Conservation (phyloP, 345 rosid genomes). For the Lenwebbia sp. region DNA sequence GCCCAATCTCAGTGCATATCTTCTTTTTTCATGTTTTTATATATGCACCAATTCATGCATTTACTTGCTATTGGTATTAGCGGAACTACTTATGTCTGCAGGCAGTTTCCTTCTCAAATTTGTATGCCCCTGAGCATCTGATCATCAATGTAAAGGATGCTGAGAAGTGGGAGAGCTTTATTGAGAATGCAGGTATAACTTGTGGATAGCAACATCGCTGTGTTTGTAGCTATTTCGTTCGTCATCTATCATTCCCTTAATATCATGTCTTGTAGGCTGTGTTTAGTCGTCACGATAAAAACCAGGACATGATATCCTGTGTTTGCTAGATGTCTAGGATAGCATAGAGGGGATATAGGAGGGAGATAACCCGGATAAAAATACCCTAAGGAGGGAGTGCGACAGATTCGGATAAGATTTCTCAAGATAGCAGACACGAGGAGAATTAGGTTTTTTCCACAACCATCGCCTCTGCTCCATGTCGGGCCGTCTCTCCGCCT, state of each 20-base stretch:
- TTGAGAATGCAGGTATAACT: conserved; percentile 76
- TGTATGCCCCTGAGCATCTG: conserved; percentile 81
- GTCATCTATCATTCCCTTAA: neutral
- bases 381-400: no score
- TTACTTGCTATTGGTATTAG: neutral
- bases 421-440: no score
- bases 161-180: conserved; percentile 74
- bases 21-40: neutral
- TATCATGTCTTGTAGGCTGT: neutral
- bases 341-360: no score
- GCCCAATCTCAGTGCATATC: neutral
- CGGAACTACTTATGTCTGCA: conserved; percentile 1
- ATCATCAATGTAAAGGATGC: conserved; percentile 83
- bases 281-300: no score
- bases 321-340: no score
- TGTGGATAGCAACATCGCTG: neutral
- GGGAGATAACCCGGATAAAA: no score
- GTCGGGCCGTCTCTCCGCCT: no score
- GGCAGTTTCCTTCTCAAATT: conserved; percentile 78
- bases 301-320: no score
- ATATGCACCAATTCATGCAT: neutral
- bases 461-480: no score
- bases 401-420: no score
- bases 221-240: neutral
- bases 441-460: no score